phyloP scores from a whole-genome alignment of 176 grass and related monocot species.

The Bolboschoenus planiculmis region DNA sequence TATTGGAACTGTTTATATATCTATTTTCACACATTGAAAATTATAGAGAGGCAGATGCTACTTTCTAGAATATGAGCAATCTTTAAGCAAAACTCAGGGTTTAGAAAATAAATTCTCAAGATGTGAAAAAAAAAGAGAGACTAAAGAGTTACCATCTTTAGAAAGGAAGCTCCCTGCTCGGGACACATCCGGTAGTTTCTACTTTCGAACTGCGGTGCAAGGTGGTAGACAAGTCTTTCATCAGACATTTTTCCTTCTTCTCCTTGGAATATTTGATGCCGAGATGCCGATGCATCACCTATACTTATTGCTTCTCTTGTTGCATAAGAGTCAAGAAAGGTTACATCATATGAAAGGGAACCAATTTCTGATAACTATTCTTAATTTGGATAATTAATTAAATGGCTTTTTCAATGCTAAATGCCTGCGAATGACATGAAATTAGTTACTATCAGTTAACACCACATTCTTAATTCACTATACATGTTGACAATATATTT shows the following conservation, averaged over 20 bases:
- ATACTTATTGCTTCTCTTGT: constrained; percentile 10
- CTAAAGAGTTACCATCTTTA: constrained; percentile 13
- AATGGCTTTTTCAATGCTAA: neutral
- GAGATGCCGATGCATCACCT: neutral
- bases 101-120: neutral
- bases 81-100: neutral
- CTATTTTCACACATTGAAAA: neutral
- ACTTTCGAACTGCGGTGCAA: neutral
- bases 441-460: neutral
- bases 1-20: neutral
- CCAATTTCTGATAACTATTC: neutral
- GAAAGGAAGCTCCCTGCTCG: neutral
- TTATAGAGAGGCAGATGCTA: neutral
- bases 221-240: neutral
- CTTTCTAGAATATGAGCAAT: neutral
- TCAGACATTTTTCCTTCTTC: constrained; percentile 19
- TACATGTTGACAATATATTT: neutral
- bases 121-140: neutral
- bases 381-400: neutral
- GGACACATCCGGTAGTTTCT: constrained; percentile 3
- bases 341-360: constrained; percentile 17
- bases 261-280: neutral
- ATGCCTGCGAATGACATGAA: neutral
- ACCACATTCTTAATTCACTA: neutral
- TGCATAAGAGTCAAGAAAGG: neutral